Conservation (phyloP, 805 yeast genomes). For the Geotrichum ghanense region DNA sequence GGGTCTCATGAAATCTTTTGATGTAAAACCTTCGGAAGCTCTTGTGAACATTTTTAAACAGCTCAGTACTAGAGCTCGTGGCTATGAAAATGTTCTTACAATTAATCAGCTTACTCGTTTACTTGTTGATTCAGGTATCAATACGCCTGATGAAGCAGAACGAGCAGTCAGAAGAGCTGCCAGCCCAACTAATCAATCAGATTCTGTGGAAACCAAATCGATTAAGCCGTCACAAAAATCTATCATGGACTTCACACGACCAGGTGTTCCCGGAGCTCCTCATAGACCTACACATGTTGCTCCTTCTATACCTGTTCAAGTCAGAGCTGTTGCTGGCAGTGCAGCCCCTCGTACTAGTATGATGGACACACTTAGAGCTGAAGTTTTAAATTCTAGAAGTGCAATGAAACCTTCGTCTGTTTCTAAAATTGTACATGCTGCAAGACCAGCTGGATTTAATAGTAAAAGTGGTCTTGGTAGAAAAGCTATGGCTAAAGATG, state of each 20-base stretch:
- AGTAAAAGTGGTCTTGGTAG: conserved; percentile 24
- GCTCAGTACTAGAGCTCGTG: conserved; percentile 29
- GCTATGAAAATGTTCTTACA: conserved; percentile 56
- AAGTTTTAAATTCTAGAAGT: conserved; percentile 14
- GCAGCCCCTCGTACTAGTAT: conserved; percentile 4
- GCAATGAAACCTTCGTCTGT: conserved; percentile 10
- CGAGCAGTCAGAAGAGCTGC: conserved; percentile 2
- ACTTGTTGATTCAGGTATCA: conserved; percentile 21
- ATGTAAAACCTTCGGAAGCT: conserved; percentile 38
- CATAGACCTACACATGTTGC: neutral
- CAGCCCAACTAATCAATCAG: neutral
- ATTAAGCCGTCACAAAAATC: neutral
- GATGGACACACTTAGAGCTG: conserved; percentile 8
- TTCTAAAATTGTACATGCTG: conserved; percentile 29
- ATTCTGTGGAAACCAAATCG: neutral
- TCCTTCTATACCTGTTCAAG: conserved; percentile 8
- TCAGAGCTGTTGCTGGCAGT: conserved; percentile 3
- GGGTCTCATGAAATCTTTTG: conserved; percentile 21
- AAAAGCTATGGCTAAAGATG: conserved; percentile 16
- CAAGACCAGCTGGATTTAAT: conserved; percentile 41
- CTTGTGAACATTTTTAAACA: conserved; percentile 41
- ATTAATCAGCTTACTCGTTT: conserved; percentile 57
- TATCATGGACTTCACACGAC: neutral
- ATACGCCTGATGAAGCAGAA: conserved; percentile 11
- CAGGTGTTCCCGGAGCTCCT: conserved; percentile 1